Base-by-base conservation (phyloP, 768 basidiomycete species). In the Daedalea quercina region DNA sequence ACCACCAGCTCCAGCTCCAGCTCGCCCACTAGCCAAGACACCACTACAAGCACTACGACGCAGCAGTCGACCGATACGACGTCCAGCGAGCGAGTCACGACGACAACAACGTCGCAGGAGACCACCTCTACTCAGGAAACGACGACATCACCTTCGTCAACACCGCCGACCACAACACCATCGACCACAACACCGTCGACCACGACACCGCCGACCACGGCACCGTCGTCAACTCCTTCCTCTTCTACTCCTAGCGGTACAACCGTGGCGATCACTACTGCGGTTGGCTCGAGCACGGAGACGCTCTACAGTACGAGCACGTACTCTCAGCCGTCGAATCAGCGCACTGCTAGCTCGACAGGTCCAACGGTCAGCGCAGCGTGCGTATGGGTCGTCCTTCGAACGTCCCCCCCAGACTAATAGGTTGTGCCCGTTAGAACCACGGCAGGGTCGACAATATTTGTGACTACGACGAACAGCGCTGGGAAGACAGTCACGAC, bases 381-480 rank as follows among this genome's bases (percentile, higher is more conserved):
- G 44, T 20, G 52, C 22, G 26, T 25, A 31, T 25, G 25, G 35
- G n/a, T 37, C 20, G 15, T 44, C 6, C 23, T 17, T 15, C 17
- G n/a, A n/a, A n/a, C n/a, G n/a, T n/a, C n/a, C n/a, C n/a, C n/a
- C n/a, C n/a, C n/a, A n/a, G n/a, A n/a, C n/a, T n/a, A n/a, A n/a
- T n/a, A n/a, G n/a, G n/a, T 34, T 37, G 9, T 25, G 3, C 9
- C 35, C 53, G 43, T 3, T 61, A 86, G 84, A 52, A 74, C 76
- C 22, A 85, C 80, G 1, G 69, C 82, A 49, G 65, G 67, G 52
- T 78, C 72, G 22, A 79, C 78, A 0, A 69, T 85, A 11, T 78
- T 75, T 53, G 55, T 85, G 24, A 77, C 76, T 11, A 83, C 82
- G 1, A 87, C 84, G n/a, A 76, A 87, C 60, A 71, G 67, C 55